A percentile compares a stretch with the other conserved stretches of the same genome.
phyloP scores from a whole-genome alignment of 2,329 filamentous ascomycete genomes.

The Dothideomycetes sp. region DNA sequence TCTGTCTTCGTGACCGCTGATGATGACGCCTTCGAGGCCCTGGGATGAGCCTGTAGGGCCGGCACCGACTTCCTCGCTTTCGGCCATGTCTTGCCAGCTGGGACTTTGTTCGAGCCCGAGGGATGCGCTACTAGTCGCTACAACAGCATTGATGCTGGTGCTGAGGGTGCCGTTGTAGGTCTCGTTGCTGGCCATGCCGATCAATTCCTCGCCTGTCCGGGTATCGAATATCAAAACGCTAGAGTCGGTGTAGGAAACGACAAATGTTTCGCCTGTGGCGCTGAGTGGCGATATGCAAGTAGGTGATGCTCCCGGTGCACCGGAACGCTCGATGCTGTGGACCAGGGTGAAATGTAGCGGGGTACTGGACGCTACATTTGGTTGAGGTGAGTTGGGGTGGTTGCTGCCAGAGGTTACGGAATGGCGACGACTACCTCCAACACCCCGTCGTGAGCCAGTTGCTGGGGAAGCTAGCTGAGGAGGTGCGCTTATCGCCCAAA shows the following conservation, averaged over 20 bases:
- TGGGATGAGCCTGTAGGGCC: slow-evolving; percentile 74
- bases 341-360: slow-evolving; percentile 83
- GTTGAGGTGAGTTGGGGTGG: slow-evolving; percentile 82
- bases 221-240: slow-evolving; percentile 89
- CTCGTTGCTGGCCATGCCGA: slow-evolving; percentile 84
- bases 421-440: slow-evolving; percentile 70
- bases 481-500: slow-evolving; percentile 90
- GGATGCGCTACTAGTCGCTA: slow-evolving; percentile 56
- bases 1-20: slow-evolving; percentile 91
- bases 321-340: slow-evolving; percentile 64
- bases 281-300: slow-evolving; percentile 91
- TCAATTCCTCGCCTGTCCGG: slow-evolving; percentile 78
- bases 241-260: slow-evolving; percentile 85
- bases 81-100: slow-evolving; percentile 48
- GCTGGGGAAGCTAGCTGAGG: slow-evolving; percentile 77
- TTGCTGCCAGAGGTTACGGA: slow-evolving; percentile 91
- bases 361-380: slow-evolving; percentile 71
- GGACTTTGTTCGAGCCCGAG: slow-evolving; percentile 60
- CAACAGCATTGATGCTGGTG: slow-evolving; percentile 79
- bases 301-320: slow-evolving; percentile 48
- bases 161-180: slow-evolving; percentile 82
- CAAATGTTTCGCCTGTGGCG: slow-evolving; percentile 71
- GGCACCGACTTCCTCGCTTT: slow-evolving; percentile 66
- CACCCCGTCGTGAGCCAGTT: slow-evolving; percentile 55
- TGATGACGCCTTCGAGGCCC: slow-evolving; percentile 78